Evolutionary conservation across 2,329 filamentous ascomycete species (phyloP), one percentile per base, ranked within the genome.

Genomic region (Gremmenia infestans): DNA sequence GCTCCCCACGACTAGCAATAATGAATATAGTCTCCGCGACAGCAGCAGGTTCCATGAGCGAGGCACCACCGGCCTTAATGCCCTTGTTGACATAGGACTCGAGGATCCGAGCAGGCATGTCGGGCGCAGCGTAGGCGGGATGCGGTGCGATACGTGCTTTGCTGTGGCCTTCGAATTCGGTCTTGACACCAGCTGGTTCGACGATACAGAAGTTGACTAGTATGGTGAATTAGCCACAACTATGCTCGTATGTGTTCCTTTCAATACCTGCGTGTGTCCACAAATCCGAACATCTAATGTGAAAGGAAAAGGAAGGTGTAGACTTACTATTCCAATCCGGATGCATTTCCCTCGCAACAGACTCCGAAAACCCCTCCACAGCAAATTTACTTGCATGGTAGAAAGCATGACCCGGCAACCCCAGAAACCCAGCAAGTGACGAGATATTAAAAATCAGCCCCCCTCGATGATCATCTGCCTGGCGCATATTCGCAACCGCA

Each of bases 331-430:
- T 74, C 3, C 76, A 68, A 1, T 72, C 71, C 0, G 70, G 69
- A 48, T 63, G 46, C 5, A 75, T 59, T 28, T 77, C 74, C 9
- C 66, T 54, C 0, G 69, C 60, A 0, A 77, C 62, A 5, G 65
- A 69, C 2, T 72, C 70, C 0, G 72, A 70, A 51, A 72, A 75
- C 0, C 73, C 72, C 2, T 68, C 70, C 2, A 76, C 65, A 0
- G 73, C 74, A 68, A 72, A 75, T 56, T 76, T 76, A 23, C 72
- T 65, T 14, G 69, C 67, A 51, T 75, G 72, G 39, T 76, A 76
- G 0, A 70, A 72, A 0, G 67, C 60, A 19, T 72, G 64, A 6
- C 74, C 74, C 0, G 73, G 70, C 0, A 67, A 67, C 2, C 67
- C 70, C 3, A 72, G 42, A 35, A 73, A 54, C 4, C 72, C 72